Evolutionary conservation across 176 grass and related monocot genomes (phyloP), one percentile per base, ranked within the genome.

Genomic region (Carex kokanica): DNA sequence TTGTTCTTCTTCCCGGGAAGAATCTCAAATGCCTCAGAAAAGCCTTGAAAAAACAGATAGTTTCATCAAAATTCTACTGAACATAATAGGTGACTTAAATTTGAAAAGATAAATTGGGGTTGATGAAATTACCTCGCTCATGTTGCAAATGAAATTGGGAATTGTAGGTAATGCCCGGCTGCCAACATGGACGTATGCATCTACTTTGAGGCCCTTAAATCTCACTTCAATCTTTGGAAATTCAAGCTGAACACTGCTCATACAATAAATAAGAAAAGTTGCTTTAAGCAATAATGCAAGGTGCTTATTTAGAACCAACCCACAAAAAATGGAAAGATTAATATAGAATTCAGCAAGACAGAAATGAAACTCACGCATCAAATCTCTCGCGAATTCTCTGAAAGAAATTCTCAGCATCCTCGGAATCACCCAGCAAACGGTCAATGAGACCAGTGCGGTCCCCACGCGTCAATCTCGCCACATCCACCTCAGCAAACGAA

Each of bases 221-320:
- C 93, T 84, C 75, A 99, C 93, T 77, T 99, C 96, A 78, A 99
- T 99, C 86, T 99, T 99, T 67, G 96, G 96, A 86, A 99, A 99
- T 68, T 93, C 91, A 63, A 99, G 88, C 20, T 88, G 36, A 55
- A 99, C 96, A 57, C 96, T 99, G 87, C 67, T 91, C 10, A 34
- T 64, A 71, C 2, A n/a, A 73, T 23, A 0, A 1, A 87, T 23
- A 79, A 3, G 3, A 57, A 62, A 79, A 29, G 7, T 21, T 4
- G 47, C n/a, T 49, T 70, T 41, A 16, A 20, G 38, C 69, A 73
- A 70, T 70, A n/a, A 70, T 20, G 16, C 67, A 41, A 12, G 29
- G 63, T 60, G 18, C 58, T 2, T 34, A 34, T 34, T 34, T 34
- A 34, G 32, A 34, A n/a, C n/a, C n/a, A n/a, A n/a, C n/a, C n/a